Evolutionary conservation across 2,329 filamentous ascomycete species (phyloP), one percentile per base, ranked within the genome.

Genomic region (Basipetospora chlamydospora): DNA sequence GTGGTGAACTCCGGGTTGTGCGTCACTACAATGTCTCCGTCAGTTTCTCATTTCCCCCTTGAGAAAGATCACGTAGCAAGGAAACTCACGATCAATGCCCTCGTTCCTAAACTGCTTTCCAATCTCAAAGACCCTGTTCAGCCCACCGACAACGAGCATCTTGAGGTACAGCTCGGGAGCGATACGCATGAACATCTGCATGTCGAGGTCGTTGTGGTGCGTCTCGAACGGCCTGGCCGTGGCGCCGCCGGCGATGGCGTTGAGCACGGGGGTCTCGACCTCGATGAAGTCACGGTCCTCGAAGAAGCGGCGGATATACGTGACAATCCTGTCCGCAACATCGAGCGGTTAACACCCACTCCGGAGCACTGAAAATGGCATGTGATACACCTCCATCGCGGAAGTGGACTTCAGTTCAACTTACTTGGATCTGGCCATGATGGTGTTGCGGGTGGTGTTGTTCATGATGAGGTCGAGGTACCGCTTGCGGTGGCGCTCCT

Each of bases 381-480:
- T n/a, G n/a, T n/a, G n/a, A n/a, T n/a, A n/a, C n/a, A n/a, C n/a
- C n/a, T n/a, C n/a, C n/a, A n/a, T n/a, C n/a, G n/a, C n/a, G n/a
- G n/a, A n/a, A n/a, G n/a, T n/a, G n/a, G n/a, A n/a, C n/a, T n/a
- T n/a, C n/a, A n/a, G 6, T 11, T 10, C 11, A 17, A 16, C 35
- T 28, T 30, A 37, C 35, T 37, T 37, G 51, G 84, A 76, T 38
- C 90, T 75, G 26, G 82, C 86, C 50, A 85, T 70, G 58, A 96
- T 82, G 40, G 87, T 80, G 41, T 92, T 73, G 38, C 86, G 76
- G 31, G 81, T 84, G 43, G 70, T 70, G 52, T 93, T 82, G 61
- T 98, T 95, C 80, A 96, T 93, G 60, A 98, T 90, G 48, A 98
- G 67, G 58, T 98, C 90, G 36, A 98, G 75, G 58, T 94, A 93